Percentiles rank a stretch among this genome's conserved stretches.
Evolutionary conservation across 1,284 basidiomycete genomes (phyloP).

Genomic region (Puccinia sorghi): DNA sequence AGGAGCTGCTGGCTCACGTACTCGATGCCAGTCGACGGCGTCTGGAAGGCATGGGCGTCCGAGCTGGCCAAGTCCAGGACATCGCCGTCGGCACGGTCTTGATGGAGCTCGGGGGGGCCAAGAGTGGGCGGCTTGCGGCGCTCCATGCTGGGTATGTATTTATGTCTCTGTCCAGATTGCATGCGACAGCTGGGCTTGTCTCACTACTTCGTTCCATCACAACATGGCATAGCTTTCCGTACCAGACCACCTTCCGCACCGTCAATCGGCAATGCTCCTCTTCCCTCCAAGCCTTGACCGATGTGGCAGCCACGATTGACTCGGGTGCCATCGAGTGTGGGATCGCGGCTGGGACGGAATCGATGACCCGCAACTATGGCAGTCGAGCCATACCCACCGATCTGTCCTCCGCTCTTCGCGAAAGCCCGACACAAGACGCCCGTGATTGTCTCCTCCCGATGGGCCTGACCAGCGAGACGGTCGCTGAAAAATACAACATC

Average conservation of each 20-base stretch:
- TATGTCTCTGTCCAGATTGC: no score
- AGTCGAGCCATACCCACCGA: conserved; percentile 56
- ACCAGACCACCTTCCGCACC: conserved; percentile 53
- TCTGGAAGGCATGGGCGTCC: conserved; percentile 58
- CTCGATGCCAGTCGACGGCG: conserved; percentile 56
- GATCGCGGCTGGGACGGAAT: conserved; percentile 57
- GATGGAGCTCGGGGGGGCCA: conserved; percentile 60
- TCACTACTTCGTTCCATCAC: conserved; percentile 26
- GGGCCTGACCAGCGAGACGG: conserved; percentile 57
- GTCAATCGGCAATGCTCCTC: conserved; percentile 60
- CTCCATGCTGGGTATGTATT: conserved; percentile 57
- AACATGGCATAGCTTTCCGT: conserved; percentile 44
- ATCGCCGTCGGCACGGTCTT: conserved; percentile 59
- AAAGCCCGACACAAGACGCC: conserved; percentile 53
- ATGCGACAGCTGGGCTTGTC: background rate
- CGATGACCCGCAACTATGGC: conserved; percentile 57
- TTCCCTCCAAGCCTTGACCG: conserved; percentile 58
- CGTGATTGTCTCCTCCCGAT: conserved; percentile 57
- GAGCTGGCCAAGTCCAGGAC: conserved; percentile 57
- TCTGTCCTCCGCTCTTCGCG: conserved; percentile 54
- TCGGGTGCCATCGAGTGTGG: conserved; percentile 56
- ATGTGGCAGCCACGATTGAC: conserved; percentile 59
- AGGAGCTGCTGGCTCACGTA: conserved; percentile 58
- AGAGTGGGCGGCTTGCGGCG: conserved; percentile 58
- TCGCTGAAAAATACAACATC: conserved; percentile 56